phyloP scores from a whole-genome alignment of 78 protist species.

The Polysphondylium violaceum region DNA sequence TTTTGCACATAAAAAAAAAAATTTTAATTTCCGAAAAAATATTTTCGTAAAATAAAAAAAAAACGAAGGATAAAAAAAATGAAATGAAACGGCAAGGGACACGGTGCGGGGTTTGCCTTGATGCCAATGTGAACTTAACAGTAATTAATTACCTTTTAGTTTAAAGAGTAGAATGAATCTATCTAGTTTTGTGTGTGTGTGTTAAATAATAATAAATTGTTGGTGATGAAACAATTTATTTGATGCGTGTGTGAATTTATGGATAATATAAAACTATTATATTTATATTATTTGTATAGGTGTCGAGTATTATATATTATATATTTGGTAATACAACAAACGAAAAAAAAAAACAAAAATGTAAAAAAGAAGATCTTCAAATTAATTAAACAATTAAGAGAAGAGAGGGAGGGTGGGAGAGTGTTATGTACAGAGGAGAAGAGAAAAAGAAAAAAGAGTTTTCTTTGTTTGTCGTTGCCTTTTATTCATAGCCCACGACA shows the following conservation, averaged over 20 bases:
- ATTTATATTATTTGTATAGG: too few relatives aligned
- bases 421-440: neutral
- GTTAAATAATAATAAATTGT: too few relatives aligned
- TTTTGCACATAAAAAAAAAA: too few relatives aligned
- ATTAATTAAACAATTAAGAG: neutral
- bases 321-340: too few relatives aligned
- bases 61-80: neutral
- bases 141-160: too few relatives aligned
- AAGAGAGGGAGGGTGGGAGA: neutral
- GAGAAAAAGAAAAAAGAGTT: too few relatives aligned
- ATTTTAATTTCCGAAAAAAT: neutral
- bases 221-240: neutral
- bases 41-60: neutral
- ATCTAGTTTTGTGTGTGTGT: neutral
- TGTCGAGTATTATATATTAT: neutral
- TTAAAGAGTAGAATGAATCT: too few relatives aligned
- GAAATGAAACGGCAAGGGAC: neutral
- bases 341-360: neutral
- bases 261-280: neutral
- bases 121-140: too few relatives aligned
- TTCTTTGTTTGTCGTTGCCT: too few relatives aligned
- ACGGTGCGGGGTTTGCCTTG: neutral
- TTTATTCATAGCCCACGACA: too few relatives aligned
- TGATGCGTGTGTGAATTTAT: neutral
- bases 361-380: neutral